Evolutionary conservation across 1,284 basidiomycete species (phyloP), one percentile per base, ranked within the genome.

Genomic region (Schizophyllum amplum): DNA sequence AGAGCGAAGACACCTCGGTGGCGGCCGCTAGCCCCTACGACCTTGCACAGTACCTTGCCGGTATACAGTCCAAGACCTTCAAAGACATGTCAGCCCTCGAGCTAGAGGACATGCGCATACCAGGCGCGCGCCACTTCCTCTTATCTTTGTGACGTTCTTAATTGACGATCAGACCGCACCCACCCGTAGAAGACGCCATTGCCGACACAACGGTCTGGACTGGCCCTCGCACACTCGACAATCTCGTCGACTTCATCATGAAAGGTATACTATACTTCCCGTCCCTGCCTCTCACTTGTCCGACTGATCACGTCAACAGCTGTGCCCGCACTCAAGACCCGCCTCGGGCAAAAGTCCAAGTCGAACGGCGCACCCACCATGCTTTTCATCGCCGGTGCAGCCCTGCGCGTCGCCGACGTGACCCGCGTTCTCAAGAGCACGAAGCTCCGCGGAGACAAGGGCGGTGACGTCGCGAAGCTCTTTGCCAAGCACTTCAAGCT

Each of bases 401-500:
- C 91, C 20, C 75, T 93, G 51, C 82, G 91, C 50, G 90, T 90
- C 13, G 84, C 82, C 59, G 87, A 92, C 69, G 79, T 89, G 47
- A 86, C 86, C 47, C 76, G 90, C 57, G 72, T 83, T 53, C 75
- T 92, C 60, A 88, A 80, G 68, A 79, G 83, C 69, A 84, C 78
- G 67, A 79, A 72, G 59, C 74, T 91, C 58, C 74, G 83, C 63
- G 84, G 86, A 55, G 83, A 90, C 54, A 91, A 89, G 68, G 84
- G 89, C 57, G 88, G 86, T 24, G 88, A 92, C 60, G 83, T 92
- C 47, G 90, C 87, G 25, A 94, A 94, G 68, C 77, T 92, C 27
- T 94, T 94, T 65, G 88, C 91, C 50, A 90, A 84, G 69, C 91
- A 94, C 67, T 84, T 92, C 72, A 93, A 92, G 71, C 75, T 94